phyloP scores from a whole-genome alignment of 2,329 filamentous ascomycete genomes.

The Cyanodermella asteris region DNA sequence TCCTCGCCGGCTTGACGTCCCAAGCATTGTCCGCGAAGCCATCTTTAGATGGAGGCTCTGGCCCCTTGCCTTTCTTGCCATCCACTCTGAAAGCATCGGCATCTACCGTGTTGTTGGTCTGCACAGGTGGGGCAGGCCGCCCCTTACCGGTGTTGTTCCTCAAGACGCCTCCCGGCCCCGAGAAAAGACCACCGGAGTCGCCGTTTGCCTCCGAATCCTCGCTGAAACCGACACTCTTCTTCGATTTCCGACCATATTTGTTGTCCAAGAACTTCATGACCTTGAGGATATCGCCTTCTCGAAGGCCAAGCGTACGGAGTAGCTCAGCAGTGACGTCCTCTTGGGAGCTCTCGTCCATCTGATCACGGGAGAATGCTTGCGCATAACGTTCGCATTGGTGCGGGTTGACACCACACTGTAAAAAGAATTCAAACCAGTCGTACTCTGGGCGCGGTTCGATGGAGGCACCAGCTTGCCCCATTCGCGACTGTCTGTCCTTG shows the following conservation, averaged over 20 bases:
- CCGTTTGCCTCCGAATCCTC: too few relatives aligned
- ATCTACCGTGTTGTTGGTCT: constrained; percentile 70
- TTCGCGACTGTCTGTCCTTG: constrained; percentile 25
- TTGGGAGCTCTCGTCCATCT: constrained; percentile 85
- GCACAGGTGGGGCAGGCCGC: constrained; percentile 65
- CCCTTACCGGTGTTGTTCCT: constrained; percentile 90
- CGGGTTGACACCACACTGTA: constrained; percentile 74
- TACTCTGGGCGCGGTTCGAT: constrained; percentile 40
- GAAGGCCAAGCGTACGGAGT: constrained; percentile 71
- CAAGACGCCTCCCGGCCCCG: constrained; percentile 72
- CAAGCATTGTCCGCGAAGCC: constrained; percentile 95
- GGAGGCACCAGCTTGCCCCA: constrained; percentile 14
- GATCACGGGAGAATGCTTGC: constrained; percentile 70
- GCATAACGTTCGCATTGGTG: constrained; percentile 89
- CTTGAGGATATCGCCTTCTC: constrained; percentile 89
- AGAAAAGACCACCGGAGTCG: constrained; percentile 53
- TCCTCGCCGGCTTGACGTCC: constrained; percentile 72
- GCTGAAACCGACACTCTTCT: too few relatives aligned
- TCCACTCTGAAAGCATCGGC: constrained; percentile 60
- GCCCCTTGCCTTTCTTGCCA: constrained; percentile 24
- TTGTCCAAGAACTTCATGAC: constrained; percentile 76
- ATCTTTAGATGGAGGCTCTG: constrained; percentile 26
- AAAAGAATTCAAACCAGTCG: constrained; percentile 98
- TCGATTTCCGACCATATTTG: constrained; percentile 49
- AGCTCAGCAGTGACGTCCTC: constrained; percentile 71